Evolutionary conservation across 2,329 filamentous ascomycete genomes (phyloP).

Genomic region (Neofusicoccum cordaticola): DNA sequence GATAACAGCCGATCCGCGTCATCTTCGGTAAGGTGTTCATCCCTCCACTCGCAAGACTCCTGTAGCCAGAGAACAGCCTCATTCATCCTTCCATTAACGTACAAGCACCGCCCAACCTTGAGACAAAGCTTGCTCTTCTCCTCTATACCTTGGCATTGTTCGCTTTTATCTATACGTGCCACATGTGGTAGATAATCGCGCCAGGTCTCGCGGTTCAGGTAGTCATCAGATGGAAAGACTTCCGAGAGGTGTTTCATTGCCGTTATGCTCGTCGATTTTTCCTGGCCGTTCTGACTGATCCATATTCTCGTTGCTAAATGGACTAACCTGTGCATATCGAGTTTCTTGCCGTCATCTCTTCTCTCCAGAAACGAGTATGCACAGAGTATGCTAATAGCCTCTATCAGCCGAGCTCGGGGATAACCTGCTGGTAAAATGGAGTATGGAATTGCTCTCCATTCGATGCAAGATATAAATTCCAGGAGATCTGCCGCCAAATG

Average conservation of each 20-base stretch:
- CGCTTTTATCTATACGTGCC: slow-evolving; percentile 13
- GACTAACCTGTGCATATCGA: slow-evolving; percentile 36
- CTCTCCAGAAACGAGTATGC: slow-evolving; percentile 32
- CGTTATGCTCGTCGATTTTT: slow-evolving; percentile 20
- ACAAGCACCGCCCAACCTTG: slow-evolving; percentile 17
- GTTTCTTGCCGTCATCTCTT: slow-evolving; percentile 19
- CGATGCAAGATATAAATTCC: slow-evolving; percentile 28
- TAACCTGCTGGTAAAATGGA: slow-evolving; percentile 29
- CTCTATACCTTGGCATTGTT: not conserved
- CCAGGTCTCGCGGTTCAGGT: slow-evolving; percentile 25
- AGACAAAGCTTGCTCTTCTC: slow-evolving; percentile 16
- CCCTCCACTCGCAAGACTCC: slow-evolving; percentile 18
- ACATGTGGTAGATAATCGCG: slow-evolving; percentile 32
- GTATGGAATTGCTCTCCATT: slow-evolving; percentile 27
- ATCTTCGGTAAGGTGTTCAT: not conserved
- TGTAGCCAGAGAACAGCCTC: slow-evolving; percentile 18
- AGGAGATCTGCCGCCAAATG: slow-evolving; percentile 35
- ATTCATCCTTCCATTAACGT: slow-evolving; percentile 17
- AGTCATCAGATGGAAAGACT: slow-evolving; percentile 23
- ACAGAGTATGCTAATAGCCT: slow-evolving; percentile 33
- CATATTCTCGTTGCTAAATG: slow-evolving; percentile 34
- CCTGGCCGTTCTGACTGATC: slow-evolving; percentile 25
- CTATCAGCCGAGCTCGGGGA: slow-evolving; percentile 21
- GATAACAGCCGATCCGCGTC: not conserved
- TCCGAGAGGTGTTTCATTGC: slow-evolving; percentile 23